Percentiles rank a stretch among this genome's conserved stretches.
Conservation (phyloP, 2,329 filamentous ascomycete genomes). For the Neurospora crassa region DNA sequence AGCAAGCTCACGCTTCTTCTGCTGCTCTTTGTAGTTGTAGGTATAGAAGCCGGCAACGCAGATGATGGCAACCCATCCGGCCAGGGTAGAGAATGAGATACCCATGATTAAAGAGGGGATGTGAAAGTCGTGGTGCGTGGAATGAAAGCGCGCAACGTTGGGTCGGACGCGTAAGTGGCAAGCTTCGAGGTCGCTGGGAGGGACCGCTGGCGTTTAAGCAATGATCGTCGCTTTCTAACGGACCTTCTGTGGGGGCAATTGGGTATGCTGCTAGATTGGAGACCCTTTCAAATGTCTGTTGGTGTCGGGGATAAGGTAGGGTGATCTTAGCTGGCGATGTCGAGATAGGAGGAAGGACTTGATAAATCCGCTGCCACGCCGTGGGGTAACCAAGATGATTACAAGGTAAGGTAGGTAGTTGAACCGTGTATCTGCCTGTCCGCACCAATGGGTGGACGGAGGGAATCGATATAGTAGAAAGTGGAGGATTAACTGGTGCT, state of each 20-base stretch:
- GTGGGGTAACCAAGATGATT: background rate
- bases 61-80: slow-evolving; percentile 24
- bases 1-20: slow-evolving; percentile 17
- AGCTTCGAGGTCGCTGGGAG: slow-evolving; percentile 1
- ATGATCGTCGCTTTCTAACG: slow-evolving; percentile 1
- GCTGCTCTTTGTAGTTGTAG: slow-evolving; percentile 16
- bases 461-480: background rate
- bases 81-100: slow-evolving; percentile 24
- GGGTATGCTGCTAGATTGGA: slow-evolving; percentile 7
- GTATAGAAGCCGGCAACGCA: slow-evolving; percentile 15
- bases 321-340: background rate
- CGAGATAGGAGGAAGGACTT: background rate
- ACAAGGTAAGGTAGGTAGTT: background rate
- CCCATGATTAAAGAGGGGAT: slow-evolving; percentile 22
- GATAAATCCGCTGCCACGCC: background rate
- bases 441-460: background rate
- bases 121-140: slow-evolving; percentile 4
- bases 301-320: background rate
- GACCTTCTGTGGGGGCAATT: slow-evolving; percentile 7
- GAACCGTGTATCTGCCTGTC: background rate
- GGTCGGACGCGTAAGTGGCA: slow-evolving; percentile 2
- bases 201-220: background rate
- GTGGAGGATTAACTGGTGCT: background rate
- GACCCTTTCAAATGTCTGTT: slow-evolving; percentile 5
- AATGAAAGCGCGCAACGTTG: background rate